Evolutionary conservation across 257 asterid genomes (phyloP).

Genomic region (Petunia secreta): DNA sequence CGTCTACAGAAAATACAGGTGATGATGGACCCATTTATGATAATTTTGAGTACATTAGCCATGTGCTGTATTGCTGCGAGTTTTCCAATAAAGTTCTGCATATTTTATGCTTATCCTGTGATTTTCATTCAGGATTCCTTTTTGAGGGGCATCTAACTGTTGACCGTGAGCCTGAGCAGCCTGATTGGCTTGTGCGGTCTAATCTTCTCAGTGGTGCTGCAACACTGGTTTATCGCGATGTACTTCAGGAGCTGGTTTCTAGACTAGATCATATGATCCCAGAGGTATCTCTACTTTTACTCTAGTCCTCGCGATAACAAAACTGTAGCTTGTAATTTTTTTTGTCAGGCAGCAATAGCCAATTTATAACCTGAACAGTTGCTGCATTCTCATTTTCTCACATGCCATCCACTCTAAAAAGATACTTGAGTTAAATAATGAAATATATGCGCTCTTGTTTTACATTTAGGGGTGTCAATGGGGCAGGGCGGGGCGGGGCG

Average conservation of each 20-base stretch:
- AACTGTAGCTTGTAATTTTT: slow-evolving; percentile 4
- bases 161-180: slow-evolving; percentile 93
- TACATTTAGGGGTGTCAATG: background rate
- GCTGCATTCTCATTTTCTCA: background rate
- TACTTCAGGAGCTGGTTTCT: slow-evolving; percentile 56
- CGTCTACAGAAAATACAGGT: slow-evolving; percentile 61
- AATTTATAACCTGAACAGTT: background rate
- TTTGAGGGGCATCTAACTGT: slow-evolving; percentile 99
- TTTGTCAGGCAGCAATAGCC: slow-evolving; percentile 12
- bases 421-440: background rate
- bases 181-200: slow-evolving; percentile 76
- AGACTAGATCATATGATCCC: slow-evolving; percentile 74
- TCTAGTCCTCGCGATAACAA: background rate
- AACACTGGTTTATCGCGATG: slow-evolving; percentile 50
- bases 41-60: background rate
- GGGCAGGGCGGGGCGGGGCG: no score
- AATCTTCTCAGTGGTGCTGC: slow-evolving; percentile 75
- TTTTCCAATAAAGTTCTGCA: background rate
- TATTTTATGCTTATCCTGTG: background rate
- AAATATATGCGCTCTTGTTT: background rate
- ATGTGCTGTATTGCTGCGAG: background rate
- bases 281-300: slow-evolving; percentile 50
- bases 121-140: slow-evolving; percentile 65
- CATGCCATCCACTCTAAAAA: background rate
- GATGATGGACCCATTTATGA: slow-evolving; percentile 7